Percentiles rank a stretch among this genome's conserved stretches.
phyloP scores from a whole-genome alignment of 2,329 filamentous ascomycete species.

The Magnaporthiopsis rhizophila region DNA sequence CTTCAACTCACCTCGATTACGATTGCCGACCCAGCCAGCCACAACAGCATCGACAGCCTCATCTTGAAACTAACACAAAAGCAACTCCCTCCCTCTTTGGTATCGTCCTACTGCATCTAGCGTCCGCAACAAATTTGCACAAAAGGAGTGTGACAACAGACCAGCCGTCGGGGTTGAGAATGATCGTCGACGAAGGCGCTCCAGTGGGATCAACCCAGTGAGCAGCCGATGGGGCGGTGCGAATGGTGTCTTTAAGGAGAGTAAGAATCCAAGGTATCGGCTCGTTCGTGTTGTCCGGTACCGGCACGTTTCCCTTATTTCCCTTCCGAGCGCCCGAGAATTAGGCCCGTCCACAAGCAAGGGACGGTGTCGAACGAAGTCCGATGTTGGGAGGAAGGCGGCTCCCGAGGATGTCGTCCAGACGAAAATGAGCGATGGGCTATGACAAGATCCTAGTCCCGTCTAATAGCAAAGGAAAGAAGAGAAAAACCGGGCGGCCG shows the following conservation, averaged over 20 bases:
- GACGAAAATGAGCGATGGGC: neutral
- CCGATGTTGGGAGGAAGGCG: neutral
- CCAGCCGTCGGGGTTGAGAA: constrained; percentile 2
- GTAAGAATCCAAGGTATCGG: neutral
- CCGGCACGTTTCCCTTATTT: neutral
- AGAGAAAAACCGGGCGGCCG: too few species aligned
- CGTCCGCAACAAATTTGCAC: neutral
- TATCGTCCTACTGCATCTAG: constrained; percentile 6
- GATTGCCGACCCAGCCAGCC: constrained; percentile 4
- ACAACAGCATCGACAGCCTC: constrained; percentile 1
- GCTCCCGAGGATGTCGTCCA: neutral
- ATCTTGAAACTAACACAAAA: constrained; percentile 3
- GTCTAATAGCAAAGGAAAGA: neutral
- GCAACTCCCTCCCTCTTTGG: constrained; percentile 3
- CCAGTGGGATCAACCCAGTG: constrained; percentile 5
- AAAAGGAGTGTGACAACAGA: constrained; percentile 5
- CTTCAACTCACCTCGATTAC: constrained; percentile 3
- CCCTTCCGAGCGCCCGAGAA: neutral
- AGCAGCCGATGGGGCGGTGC: neutral
- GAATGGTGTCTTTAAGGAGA: neutral
- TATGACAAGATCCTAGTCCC: neutral
- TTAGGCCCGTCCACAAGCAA: neutral
- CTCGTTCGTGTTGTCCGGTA: neutral
- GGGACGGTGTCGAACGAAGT: neutral
- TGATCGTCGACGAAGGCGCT: neutral